Conservation (phyloP, 1,284 basidiomycete species). For the Heterobasidion occidentale region DNA sequence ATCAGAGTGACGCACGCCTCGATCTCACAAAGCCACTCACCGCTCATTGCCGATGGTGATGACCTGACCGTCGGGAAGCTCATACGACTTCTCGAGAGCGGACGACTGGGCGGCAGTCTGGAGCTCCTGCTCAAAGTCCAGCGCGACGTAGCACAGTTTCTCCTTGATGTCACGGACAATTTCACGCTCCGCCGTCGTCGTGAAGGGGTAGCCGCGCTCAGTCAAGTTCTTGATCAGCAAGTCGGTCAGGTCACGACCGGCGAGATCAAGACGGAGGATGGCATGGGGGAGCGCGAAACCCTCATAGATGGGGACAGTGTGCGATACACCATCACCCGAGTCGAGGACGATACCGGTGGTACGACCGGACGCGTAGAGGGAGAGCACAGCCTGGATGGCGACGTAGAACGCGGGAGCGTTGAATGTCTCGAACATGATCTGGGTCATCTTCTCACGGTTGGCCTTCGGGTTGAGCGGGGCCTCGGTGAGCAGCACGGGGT, state of each 20-base stretch:
- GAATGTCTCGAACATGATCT: slow-evolving; percentile 98
- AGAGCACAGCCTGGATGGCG: slow-evolving; percentile 88
- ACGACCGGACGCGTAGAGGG: slow-evolving; percentile 89
- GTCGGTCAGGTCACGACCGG: slow-evolving; percentile 92
- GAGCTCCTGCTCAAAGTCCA: slow-evolving; percentile 96
- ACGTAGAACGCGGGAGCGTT: slow-evolving; percentile 93
- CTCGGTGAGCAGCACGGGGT: slow-evolving; percentile 89
- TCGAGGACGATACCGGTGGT: slow-evolving; percentile 91
- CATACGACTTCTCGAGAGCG: slow-evolving; percentile 91
- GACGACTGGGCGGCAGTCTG: slow-evolving; percentile 91
- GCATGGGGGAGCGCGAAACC: slow-evolving; percentile 94
- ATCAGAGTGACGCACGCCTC: background rate
- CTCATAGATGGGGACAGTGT: slow-evolving; percentile 94
- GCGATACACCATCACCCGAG: slow-evolving; percentile 91
- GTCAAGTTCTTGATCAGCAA: slow-evolving; percentile 89
- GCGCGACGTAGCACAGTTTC: slow-evolving; percentile 95
- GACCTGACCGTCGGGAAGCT: slow-evolving; percentile 94
- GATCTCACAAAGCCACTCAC: slow-evolving; percentile 26
- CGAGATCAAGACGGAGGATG: slow-evolving; percentile 91
- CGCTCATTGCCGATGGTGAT: slow-evolving; percentile 97
- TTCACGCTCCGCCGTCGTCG: slow-evolving; percentile 90
- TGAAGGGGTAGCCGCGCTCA: slow-evolving; percentile 94
- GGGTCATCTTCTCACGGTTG: slow-evolving; percentile 95
- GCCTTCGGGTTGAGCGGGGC: slow-evolving; percentile 92
- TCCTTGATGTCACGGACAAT: slow-evolving; percentile 98